These are phyloP conservation scores for Capsicum baccatum DNA, from an alignment of 257 asterid species.

Conservation along the genomic window DNA sequence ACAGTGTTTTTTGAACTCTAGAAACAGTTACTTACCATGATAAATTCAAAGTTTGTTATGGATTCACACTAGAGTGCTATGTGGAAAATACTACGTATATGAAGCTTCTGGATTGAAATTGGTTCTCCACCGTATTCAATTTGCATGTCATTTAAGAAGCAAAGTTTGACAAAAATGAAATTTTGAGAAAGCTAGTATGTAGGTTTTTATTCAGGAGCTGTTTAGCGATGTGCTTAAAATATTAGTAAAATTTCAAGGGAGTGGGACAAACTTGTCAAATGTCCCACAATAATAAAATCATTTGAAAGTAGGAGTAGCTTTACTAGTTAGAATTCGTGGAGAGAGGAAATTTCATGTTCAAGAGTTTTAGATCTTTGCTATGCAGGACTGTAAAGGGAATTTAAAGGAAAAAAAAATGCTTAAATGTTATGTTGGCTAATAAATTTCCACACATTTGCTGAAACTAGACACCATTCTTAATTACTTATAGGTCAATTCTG, in stretches of 20 bases:
- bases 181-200: neutral
- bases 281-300: neutral
- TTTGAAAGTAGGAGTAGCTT: neutral
- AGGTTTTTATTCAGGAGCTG: neutral
- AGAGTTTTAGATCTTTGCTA: neutral
- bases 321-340: neutral
- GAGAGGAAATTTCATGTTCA: neutral
- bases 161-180: too few species aligned
- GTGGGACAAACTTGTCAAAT: constrained; percentile 5
- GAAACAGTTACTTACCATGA: neutral
- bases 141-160: too few species aligned
- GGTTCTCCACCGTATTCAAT: too few species aligned
- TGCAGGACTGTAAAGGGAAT: neutral
- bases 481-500: neutral
- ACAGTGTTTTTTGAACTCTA: neutral
- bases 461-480: neutral
- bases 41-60: neutral
- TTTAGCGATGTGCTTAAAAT: neutral
- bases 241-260: neutral
- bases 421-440: neutral
- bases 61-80: neutral
- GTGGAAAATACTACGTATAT: too few species aligned
- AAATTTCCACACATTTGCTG: neutral
- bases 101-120: too few species aligned
- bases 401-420: neutral